Percentiles rank a stretch among this genome's conserved stretches.
Evolutionary conservation across 345 rosid genomes (phyloP).

Genomic region (Aquilaria malaccensis): DNA sequence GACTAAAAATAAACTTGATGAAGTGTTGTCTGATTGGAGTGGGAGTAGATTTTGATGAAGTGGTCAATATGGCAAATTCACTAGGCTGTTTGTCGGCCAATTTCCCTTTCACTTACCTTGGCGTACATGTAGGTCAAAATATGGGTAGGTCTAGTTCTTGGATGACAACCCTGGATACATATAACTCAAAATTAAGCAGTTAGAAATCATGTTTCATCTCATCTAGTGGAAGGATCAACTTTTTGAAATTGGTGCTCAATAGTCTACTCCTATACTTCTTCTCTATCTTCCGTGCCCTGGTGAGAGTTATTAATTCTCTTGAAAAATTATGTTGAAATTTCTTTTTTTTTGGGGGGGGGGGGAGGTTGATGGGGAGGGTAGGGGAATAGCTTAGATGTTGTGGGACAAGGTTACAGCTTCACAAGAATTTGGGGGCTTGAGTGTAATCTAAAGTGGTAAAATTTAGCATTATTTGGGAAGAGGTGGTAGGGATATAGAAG

Average conservation of each 20-base stretch:
- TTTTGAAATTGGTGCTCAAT: not conserved
- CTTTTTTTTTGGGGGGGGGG: too few relatives aligned
- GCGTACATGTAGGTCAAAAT: not conserved
- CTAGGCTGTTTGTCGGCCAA: not conserved
- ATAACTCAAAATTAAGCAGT: not conserved
- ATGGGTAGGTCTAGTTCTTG: not conserved
- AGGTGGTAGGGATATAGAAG: too few relatives aligned
- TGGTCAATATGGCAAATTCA: not conserved
- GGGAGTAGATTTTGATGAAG: not conserved
- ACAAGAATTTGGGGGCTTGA: too few relatives aligned
- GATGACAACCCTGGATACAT: not conserved
- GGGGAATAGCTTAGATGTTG: too few relatives aligned
- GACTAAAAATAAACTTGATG: not conserved
- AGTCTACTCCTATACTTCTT: not conserved
- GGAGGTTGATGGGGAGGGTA: too few relatives aligned
- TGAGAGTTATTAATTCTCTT: not conserved
- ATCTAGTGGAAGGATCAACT: not conserved
- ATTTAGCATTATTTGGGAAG: too few relatives aligned
- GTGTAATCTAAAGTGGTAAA: too few relatives aligned
- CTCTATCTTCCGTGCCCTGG: not conserved
- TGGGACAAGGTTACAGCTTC: too few relatives aligned
- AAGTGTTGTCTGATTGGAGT: not conserved
- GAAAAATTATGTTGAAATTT: too few relatives aligned
- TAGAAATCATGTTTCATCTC: not conserved
- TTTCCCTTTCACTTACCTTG: not conserved